Evolutionary conservation across 176 grass and related monocot species (phyloP), one percentile per base, ranked within the genome.

Genomic region (Saccharum officinarum): DNA sequence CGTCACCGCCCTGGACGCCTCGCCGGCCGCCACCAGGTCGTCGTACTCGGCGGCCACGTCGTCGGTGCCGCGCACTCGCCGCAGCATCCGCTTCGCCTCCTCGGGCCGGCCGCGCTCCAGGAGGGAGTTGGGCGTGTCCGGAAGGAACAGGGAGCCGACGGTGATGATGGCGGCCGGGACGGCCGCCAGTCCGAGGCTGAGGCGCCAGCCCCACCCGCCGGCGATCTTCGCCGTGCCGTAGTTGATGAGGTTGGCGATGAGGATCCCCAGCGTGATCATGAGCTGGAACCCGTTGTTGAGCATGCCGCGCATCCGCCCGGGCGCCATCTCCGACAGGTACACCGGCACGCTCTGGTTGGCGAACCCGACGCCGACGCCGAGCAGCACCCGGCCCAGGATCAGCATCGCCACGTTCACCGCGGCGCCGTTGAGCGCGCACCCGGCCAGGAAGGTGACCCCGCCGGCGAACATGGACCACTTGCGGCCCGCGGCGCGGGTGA

Each of bases 391-490:
- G 73, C 94, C 91, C 4, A 91, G n/a, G 67, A 91, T 91, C 41
- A 96, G 94, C 94, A 88, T 93, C 20, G 69, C 3, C n/a, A 94
- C 76, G 74, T 82, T 73, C 28, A 59, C 25, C 44, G 92, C 86
- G 0, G 77, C 66, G 71, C 83, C 80, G 28, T 89, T 91, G n/a
- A 93, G 65, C 55, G 73, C 54, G 14, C 84, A 82, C 26, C 94
- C 94, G 1, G 71, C 8, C 17, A 96, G 78, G 80, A 91, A 91
- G 39, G 77, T 80, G 84, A 83, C 2, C 1, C 89, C 91, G 23
- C 94, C 94, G 1, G 77, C 54, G 17, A 96, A 77, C 89, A 96
- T 96, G 84, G 94, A 89, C 89, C 87, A 89, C 33, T 82, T 93
- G 18, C 91, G 80, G 0, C 91, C 94, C 6, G 87, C 79, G 41